phyloP scores from a whole-genome alignment of 2,329 filamentous ascomycete species.

The Cladosporium sp. region DNA sequence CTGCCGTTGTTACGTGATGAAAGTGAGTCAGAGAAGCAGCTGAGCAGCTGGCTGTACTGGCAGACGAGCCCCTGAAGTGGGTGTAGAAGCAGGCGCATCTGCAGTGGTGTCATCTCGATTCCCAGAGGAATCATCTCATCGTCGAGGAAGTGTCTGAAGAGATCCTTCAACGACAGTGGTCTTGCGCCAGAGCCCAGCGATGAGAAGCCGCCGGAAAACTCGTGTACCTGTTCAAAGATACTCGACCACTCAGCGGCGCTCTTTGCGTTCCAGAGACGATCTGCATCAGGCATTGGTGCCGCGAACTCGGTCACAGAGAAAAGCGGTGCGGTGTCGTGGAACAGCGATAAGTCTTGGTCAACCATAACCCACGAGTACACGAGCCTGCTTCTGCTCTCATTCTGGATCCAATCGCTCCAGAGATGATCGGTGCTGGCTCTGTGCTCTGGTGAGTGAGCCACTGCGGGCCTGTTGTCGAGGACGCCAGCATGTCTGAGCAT shows the following conservation, averaged over 20 bases:
- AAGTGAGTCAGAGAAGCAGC: constrained; percentile 58
- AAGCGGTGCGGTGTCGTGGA: constrained; percentile 59
- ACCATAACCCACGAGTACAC: constrained; percentile 75
- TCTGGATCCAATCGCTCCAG: constrained; percentile 63
- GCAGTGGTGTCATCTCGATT: constrained; percentile 50
- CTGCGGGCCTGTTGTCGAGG: constrained; percentile 48
- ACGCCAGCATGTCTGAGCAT: constrained; percentile 69
- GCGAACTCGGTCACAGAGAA: constrained; percentile 63
- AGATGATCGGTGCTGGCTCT: constrained; percentile 46
- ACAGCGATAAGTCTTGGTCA: constrained; percentile 66
- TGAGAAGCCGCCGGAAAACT: constrained; percentile 50
- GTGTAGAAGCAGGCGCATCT: constrained; percentile 64
- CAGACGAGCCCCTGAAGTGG: constrained; percentile 63
- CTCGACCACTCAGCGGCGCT: constrained; percentile 57
- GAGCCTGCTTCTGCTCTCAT: constrained; percentile 61
- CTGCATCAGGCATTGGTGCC: constrained; percentile 60
- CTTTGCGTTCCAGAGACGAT: constrained; percentile 60
- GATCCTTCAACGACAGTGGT: constrained; percentile 57
- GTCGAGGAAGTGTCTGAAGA: constrained; percentile 65
- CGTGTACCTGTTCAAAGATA: constrained; percentile 56
- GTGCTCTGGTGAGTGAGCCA: constrained; percentile 43
- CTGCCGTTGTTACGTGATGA: constrained; percentile 40
- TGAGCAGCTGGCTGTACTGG: constrained; percentile 61
- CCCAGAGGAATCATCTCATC: constrained; percentile 56
- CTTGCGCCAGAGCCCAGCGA: constrained; percentile 51